Evolutionary conservation across 805 yeast species (phyloP), one percentile per base, ranked within the genome.

Genomic region (Blastobotrys parvus): DNA sequence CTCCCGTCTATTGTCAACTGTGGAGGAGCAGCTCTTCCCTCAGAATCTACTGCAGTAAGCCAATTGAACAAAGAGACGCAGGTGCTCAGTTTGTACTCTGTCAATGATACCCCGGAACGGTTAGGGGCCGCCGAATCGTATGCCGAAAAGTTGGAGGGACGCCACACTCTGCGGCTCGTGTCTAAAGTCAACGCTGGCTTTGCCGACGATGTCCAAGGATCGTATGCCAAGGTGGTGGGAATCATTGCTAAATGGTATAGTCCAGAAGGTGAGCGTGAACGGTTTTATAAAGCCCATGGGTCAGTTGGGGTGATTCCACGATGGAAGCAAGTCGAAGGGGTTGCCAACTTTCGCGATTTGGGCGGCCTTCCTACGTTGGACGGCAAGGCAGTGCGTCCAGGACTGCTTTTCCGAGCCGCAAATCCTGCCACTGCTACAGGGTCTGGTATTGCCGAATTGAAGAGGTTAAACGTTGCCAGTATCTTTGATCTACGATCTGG

Each of bases 301-400:
- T 51, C 46, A 15, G 60, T 76, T 3, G 70, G 70, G 3, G 56
- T 60, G 13, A 51, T 64, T 16, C 62, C 76, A 2, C 64, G 89
- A 45, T 80, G 83, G 80, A 77, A 76, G 50, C 40, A 60, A 0
- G 70, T 84, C 16, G 83, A 80, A 5, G 89, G 88, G 0, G 73
- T 84, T 17, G 60, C 72, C 32, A 86, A 86, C 54, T 80, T 84
- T 53, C 68, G 95, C 49, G 95, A 87, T 54, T 57, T 80, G 44
- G 95, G 95, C 2, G 95, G 94, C 11, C 11, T 25, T 8, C 10
- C 7, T 8, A 25, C 7, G 11, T 11, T 8, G 7, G 29, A 11
- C 11, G 11, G 11, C 29, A 63, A 60, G 42, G 46, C 58, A 4
- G 51, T 72, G 55, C 50, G 82, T 49, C 69, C 79, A 2, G 75